Evolutionary conservation across 2,329 filamentous ascomycete species (phyloP).

Genomic region (Xylaria arbuscula): DNA sequence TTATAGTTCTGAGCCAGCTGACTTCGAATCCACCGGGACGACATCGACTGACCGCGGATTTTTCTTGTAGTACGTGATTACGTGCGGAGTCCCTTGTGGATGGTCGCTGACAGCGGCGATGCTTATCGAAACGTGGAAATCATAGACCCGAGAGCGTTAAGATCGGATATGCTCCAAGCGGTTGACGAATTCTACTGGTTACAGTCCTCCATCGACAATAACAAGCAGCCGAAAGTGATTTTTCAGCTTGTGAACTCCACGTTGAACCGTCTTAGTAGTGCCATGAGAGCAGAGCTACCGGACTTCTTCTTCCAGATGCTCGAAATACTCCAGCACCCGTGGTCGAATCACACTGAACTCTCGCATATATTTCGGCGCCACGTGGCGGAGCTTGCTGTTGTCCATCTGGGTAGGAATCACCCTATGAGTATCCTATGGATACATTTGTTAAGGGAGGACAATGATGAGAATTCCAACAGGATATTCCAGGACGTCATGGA

Average conservation of each 20-base stretch:
- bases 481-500: conserved; percentile 34
- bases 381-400: conserved; percentile 39
- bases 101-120: conserved; percentile 22
- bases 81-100: conserved; percentile 23
- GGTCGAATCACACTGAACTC: conserved; percentile 39
- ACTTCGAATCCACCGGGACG: background rate
- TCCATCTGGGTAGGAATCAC: conserved; percentile 39
- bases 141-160: conserved; percentile 26
- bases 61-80: conserved; percentile 38
- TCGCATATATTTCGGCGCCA: conserved; percentile 41
- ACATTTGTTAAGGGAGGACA: conserved; percentile 30
- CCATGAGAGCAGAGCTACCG: conserved; percentile 39
- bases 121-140: conserved; percentile 22
- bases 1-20: background rate
- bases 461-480: conserved; percentile 21
- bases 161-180: conserved; percentile 37
- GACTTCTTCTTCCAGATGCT: conserved; percentile 43
- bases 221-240: conserved; percentile 32
- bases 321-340: conserved; percentile 40
- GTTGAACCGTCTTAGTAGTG: conserved; percentile 37
- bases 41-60: conserved; percentile 21
- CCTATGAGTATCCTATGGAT: conserved; percentile 41
- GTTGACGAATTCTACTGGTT: conserved; percentile 41
- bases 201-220: conserved; percentile 39
- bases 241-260: conserved; percentile 41